phyloP scores from a whole-genome alignment of 2,329 filamentous ascomycete species.

The Claviceps sp. region DNA sequence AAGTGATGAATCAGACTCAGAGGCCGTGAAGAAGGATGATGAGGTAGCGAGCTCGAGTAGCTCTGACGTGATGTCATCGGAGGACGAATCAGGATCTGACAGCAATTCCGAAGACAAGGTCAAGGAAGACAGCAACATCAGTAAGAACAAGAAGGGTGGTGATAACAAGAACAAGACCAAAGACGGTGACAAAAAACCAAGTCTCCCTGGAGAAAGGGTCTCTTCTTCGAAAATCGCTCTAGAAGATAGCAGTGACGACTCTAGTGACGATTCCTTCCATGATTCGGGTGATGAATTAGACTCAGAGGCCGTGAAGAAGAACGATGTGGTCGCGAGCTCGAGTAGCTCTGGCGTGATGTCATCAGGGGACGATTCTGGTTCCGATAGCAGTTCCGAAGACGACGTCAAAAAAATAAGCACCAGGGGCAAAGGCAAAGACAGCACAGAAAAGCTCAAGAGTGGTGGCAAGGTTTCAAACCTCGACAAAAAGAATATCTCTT shows the following conservation, averaged over 20 bases:
- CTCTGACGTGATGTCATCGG: constrained; percentile 7
- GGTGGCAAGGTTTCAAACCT: background rate
- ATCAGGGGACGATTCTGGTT: background rate
- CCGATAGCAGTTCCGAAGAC: background rate
- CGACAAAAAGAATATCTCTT: background rate
- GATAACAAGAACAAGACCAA: background rate
- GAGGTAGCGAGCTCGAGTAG: constrained; percentile 2
- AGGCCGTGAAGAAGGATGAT: background rate
- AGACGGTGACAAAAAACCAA: background rate
- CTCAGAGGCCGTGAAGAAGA: too few species aligned
- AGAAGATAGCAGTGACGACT: constrained; percentile 6
- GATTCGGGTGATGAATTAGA: too few species aligned
- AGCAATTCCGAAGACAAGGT: background rate
- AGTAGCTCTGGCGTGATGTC: constrained; percentile 8
- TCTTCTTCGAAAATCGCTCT: background rate
- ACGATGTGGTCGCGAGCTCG: background rate
- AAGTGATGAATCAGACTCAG: too few species aligned
- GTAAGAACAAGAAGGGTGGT: too few species aligned
- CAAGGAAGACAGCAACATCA: background rate
- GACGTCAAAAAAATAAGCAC: background rate
- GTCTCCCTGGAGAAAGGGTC: background rate
- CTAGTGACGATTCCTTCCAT: constrained; percentile 4
- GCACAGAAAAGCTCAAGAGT: background rate
- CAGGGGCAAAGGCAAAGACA: too few species aligned
- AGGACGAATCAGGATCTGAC: background rate